A percentile compares a stretch with the other conserved stretches of the same genome.
phyloP scores from a whole-genome alignment of 192 early-diverging fungal genomes.

The Coemansia guatemalensis region DNA sequence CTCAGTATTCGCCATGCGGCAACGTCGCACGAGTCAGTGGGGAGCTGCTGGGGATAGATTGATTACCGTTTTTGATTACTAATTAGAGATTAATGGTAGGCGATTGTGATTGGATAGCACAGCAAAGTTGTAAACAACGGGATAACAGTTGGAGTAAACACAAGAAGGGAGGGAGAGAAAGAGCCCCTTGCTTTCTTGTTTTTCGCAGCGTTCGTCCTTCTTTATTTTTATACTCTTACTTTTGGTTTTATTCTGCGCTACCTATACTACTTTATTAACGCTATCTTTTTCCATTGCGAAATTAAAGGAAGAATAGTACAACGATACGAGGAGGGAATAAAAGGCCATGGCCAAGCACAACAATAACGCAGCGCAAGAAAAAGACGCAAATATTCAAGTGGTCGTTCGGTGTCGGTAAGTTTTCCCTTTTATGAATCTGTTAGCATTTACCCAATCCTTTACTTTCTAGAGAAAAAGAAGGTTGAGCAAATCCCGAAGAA shows the following conservation, averaged over 20 bases:
- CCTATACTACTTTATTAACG: constrained; percentile 2
- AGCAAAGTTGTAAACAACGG: constrained; percentile 12
- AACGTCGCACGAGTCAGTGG: background rate
- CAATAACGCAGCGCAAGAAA: constrained; percentile 32
- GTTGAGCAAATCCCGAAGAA: no score
- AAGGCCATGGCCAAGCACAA: constrained; percentile 10
- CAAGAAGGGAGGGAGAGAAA: background rate
- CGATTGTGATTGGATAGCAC: background rate
- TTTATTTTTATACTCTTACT: constrained; percentile 10
- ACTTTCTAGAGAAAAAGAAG: background rate
- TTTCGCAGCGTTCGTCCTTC: constrained; percentile 13
- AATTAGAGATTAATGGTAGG: background rate
- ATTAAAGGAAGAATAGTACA: no score
- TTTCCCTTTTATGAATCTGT: background rate
- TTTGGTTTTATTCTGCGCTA: constrained; percentile 4
- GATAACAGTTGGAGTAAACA: background rate
- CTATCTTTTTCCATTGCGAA: background rate
- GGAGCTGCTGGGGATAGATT: constrained; percentile 24
- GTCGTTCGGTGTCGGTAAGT: constrained; percentile 73
- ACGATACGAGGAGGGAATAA: background rate
- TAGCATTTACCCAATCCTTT: background rate
- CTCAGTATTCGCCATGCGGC: constrained; percentile 35
- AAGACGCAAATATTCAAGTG: constrained; percentile 80
- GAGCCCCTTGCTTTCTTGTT: constrained; percentile 2
- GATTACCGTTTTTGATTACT: background rate